Evolutionary conservation across 441 rosid species (phyloP), one percentile per base, ranked within the genome.

Genomic region (Pelargonium hybrid): DNA sequence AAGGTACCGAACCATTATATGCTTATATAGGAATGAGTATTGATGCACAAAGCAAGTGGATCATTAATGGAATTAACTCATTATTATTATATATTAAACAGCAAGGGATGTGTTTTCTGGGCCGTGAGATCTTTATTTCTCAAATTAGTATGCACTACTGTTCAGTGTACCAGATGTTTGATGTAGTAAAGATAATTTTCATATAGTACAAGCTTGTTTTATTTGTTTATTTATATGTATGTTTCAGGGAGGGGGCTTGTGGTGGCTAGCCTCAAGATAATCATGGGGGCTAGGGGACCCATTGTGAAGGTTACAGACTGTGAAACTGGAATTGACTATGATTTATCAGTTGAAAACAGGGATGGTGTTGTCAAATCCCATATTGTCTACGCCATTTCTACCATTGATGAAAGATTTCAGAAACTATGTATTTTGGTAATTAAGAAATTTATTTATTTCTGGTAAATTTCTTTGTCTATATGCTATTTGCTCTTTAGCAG

Each of bases 351-450:
- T n/a, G 83, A 82, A 68, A 86, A 83, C 75, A 76, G 83, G 84
- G 84, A 74, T 15, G 87, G 85, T 41, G 77, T 86, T 68, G 57
- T 72, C 63, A 81, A 75, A 57, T 82, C 89, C 10, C 75, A 71
- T 71, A 77, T 86, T 72, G 72, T 86, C 70, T 79, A 71, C 13
- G 62, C 73, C 1, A 74, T 86, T 37, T 81, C 89, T 78, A 70
- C 72, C 14, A 84, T 86, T 43, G 89, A 86, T 81, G 86, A 70
- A 41, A 79, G 89, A 79, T 84, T 86, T 78, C 84, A 69, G 74
- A 82, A 79, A 74, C 87, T 86, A 67, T 79, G 86, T 76, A 54
- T 82, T 69, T 72, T 86, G 89, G 89, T 86, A 79, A 80, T 82
- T 47, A 29, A 29, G 56, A 71, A 14, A 52, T 57, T 29, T 29